Base-by-base conservation (phyloP, 495 filamentous ascomycete genomes). In the Xylaria venustula region DNA sequence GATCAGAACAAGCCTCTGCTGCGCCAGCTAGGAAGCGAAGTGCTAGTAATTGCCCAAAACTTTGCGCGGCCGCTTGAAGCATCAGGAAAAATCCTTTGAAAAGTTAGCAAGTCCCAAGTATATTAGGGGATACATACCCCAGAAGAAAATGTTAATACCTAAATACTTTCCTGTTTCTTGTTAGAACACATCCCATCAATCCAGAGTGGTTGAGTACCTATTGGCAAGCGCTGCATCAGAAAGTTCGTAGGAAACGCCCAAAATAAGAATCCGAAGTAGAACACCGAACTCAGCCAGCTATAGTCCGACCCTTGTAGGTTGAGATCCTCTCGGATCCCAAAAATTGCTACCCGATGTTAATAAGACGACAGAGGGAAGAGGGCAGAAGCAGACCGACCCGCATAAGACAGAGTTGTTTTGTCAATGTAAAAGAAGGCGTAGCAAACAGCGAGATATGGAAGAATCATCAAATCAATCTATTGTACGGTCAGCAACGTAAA, bases 351-450 rank as follows among this genome's bases (percentile, higher is more conserved):
- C 30, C 68, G 2, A 32, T 34, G 58, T 60, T 71, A 17, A 63
- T 64, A n/a, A 64, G 47, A 2, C 34, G 62, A 0, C 41, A 54
- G 50, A 45, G 61, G 58, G 49, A 46, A 7, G 19, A n/a, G 15
- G 41, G n/a, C 30, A 26, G 40, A 3, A 4, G 20, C 14, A 42
- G 49, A 61, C 51, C 15, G 32, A 64, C 59, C 46, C 7, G 42
- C 55, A 32, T 54, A 45, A 14, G 64, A 70, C 9, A 53, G 47
- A 26, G 59, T 70, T 11, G 60, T 76, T 69, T 85, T 83, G 50
- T 85, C 83, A 62, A 85, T 83, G 53, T 83, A 86, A 56, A 85
- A 85, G 66, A 86, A 87, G 0, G 77, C 78, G 70, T 85, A 86
- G 55, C 81, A 87, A 37, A 86, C 78, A 3, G 78, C 81, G 20